Conservation (phyloP, 441 rosid genomes). For the Lepidium campestre region DNA sequence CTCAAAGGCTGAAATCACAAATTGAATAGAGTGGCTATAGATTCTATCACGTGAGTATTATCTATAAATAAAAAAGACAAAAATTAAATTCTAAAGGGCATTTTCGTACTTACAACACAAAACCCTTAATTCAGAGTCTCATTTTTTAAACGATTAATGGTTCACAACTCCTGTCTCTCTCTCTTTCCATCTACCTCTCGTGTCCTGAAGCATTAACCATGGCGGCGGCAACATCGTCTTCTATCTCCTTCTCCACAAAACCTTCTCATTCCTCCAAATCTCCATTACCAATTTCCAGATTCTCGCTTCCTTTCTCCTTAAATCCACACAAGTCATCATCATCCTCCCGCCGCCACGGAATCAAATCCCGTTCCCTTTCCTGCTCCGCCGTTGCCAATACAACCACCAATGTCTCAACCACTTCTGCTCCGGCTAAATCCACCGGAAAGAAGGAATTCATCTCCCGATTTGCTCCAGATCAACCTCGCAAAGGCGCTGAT, state of each 20-base stretch:
- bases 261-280: slow-evolving; percentile 28
- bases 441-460: background rate
- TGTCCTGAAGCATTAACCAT: background rate
- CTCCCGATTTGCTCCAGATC: slow-evolving; percentile 49
- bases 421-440: background rate
- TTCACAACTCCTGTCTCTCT: background rate
- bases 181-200: background rate
- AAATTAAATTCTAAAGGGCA: background rate
- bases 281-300: slow-evolving; percentile 22
- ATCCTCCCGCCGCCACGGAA: slow-evolving; percentile 23
- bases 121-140: slow-evolving; percentile 13
- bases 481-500: slow-evolving; percentile 88
- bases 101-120: background rate
- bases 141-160: background rate
- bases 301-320: slow-evolving; percentile 25
- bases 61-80: background rate
- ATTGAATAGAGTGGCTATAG: background rate
- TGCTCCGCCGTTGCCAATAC: slow-evolving; percentile 20
- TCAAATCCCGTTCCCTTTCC: slow-evolving; percentile 24
- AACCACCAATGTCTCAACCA: slow-evolving; percentile 16
- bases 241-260: slow-evolving; percentile 26
- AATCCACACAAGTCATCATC: slow-evolving; percentile 6
- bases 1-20: background rate
- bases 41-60: background rate
- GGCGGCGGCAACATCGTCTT: slow-evolving; percentile 38